Conservation (phyloP, 768 basidiomycete genomes). For the Amanita rimosa region DNA sequence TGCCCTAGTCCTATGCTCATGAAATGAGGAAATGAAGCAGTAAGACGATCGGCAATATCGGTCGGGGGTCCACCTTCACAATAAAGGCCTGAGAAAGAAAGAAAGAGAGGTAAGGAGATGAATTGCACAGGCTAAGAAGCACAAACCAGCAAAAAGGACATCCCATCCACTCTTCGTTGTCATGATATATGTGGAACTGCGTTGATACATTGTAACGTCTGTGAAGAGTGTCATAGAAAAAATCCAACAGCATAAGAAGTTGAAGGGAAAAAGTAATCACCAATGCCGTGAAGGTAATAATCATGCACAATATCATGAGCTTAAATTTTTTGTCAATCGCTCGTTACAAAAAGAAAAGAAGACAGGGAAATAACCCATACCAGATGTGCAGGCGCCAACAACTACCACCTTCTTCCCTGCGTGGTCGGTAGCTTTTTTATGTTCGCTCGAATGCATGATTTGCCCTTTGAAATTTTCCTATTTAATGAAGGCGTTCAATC, state of each 20-base stretch:
- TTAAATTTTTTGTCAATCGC: slow-evolving; percentile 6
- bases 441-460: slow-evolving; percentile 38
- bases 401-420: slow-evolving; percentile 55
- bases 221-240: too few species aligned
- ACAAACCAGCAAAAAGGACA: slow-evolving; percentile 16
- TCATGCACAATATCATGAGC: slow-evolving; percentile 31
- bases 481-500: not conserved
- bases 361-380: slow-evolving; percentile 12
- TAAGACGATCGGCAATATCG: slow-evolving; percentile 40
- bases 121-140: not conserved
- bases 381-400: slow-evolving; percentile 58
- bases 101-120: not conserved
- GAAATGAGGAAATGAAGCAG: slow-evolving; percentile 32
- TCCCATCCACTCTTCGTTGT: slow-evolving; percentile 15
- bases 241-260: not conserved
- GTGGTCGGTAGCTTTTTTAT: slow-evolving; percentile 35
- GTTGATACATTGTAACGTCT: slow-evolving; percentile 8
- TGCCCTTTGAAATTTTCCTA: slow-evolving; percentile 38
- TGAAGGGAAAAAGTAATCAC: not conserved
- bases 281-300: slow-evolving; percentile 12
- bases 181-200: slow-evolving; percentile 5
- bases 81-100: slow-evolving; percentile 20
- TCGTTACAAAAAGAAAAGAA: not conserved
- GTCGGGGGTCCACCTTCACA: slow-evolving; percentile 35
- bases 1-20: slow-evolving; percentile 13